A percentile compares a stretch with the other conserved stretches of the same genome.
These are phyloP conservation scores for Xylaria nigripes DNA, from an alignment of 495 filamentous ascomycete species.

Conservation along the genomic window DNA sequence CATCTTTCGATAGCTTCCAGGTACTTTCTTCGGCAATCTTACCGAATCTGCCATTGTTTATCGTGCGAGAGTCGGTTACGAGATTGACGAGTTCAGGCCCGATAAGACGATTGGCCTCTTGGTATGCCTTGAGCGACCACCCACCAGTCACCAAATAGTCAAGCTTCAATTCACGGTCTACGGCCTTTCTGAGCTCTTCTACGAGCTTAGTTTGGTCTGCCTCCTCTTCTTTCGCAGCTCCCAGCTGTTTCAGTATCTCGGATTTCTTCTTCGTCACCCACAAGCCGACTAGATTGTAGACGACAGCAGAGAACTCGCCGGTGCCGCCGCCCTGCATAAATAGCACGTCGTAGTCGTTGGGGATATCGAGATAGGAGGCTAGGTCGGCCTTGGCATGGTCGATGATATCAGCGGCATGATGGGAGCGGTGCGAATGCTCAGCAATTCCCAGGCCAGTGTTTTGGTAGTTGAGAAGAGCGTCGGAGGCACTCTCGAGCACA, in stretches of 20 bases:
- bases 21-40: constrained; percentile 56
- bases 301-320: constrained; percentile 61
- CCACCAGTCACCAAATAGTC: constrained; percentile 72
- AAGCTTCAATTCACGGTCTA: constrained; percentile 54
- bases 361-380: constrained; percentile 53
- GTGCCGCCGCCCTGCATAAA: constrained; percentile 70
- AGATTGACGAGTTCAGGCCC: constrained; percentile 65
- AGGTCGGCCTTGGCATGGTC: constrained; percentile 46
- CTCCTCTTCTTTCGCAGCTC: constrained; percentile 37
- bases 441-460: constrained; percentile 62
- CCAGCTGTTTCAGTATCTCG: constrained; percentile 31
- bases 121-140: constrained; percentile 67
- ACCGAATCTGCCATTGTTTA: constrained; percentile 65
- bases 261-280: constrained; percentile 60
- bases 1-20: constrained; percentile 58
- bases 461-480: constrained; percentile 66
- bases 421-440: constrained; percentile 72
- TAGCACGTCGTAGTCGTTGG: constrained; percentile 58
- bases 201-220: constrained; percentile 26
- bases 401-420: constrained; percentile 54
- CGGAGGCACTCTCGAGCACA: constrained; percentile 57
- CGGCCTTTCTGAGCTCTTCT: constrained; percentile 48
- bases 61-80: constrained; percentile 54
- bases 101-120: constrained; percentile 61
- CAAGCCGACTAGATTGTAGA: constrained; percentile 60